phyloP scores from a whole-genome alignment of 108 stramenopile genomes.

The Schizochytrium sp. region DNA sequence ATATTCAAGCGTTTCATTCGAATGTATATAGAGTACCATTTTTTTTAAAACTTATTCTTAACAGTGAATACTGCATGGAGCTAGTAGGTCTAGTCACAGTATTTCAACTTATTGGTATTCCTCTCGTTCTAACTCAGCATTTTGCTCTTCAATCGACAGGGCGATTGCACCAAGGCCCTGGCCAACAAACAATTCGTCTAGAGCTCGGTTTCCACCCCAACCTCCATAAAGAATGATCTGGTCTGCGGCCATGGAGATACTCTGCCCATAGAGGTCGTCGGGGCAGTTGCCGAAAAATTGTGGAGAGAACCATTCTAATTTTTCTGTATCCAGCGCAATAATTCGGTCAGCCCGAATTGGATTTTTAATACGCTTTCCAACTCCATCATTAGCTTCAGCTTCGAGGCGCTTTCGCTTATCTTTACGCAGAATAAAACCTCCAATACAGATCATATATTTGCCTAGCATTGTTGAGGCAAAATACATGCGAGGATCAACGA shows the following conservation, averaged over 20 bases:
- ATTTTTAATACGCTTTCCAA: slow-evolving; percentile 58
- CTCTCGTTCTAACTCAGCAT: background rate
- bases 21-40: background rate
- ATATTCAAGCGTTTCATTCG: background rate
- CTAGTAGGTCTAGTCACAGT: background rate
- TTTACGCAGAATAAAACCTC: slow-evolving; percentile 16
- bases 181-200: slow-evolving; percentile 57
- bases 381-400: background rate
- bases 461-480: slow-evolving; percentile 40
- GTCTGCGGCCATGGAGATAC: slow-evolving; percentile 44
- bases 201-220: slow-evolving; percentile 53
- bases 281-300: slow-evolving; percentile 44
- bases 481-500: slow-evolving; percentile 19
- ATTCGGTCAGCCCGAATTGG: slow-evolving; percentile 43
- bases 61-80: no score
- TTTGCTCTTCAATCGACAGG: background rate
- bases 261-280: slow-evolving; percentile 44
- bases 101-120: background rate
- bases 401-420: slow-evolving; percentile 14
- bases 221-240: slow-evolving; percentile 54
- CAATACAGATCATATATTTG: background rate
- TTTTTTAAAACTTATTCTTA: no score
- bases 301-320: slow-evolving; percentile 26
- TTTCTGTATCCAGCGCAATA: slow-evolving; percentile 47
- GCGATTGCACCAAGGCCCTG: slow-evolving; percentile 9